These are phyloP conservation scores for Gillenia trifoliata DNA, from an alignment of 306 rosid species.

Conservation along the genomic window DNA sequence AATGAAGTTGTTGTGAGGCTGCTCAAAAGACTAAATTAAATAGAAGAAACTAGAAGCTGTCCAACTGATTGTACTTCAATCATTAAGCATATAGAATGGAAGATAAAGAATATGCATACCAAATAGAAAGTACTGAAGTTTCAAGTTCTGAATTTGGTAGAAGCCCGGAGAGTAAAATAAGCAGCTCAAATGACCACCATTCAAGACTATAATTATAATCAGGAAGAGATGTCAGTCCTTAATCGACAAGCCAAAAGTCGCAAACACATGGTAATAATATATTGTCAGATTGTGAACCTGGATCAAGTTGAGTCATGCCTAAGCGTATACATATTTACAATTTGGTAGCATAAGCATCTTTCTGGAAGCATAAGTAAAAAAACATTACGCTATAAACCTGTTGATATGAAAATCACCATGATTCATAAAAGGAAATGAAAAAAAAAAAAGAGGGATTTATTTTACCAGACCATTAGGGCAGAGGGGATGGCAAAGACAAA, in stretches of 20 bases:
- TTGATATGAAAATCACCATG: neutral
- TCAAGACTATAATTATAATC: constrained; percentile 39
- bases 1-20: constrained; percentile 47
- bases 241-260: no score
- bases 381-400: no score
- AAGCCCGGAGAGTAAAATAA: constrained; percentile 50
- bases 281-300: neutral
- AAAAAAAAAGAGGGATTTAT: neutral
- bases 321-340: no score
- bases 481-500: constrained; percentile 48
- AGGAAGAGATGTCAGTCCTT: no score
- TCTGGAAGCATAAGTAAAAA: no score
- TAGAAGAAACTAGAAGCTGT: no score
- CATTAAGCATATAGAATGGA: neutral
- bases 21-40: constrained; percentile 3
- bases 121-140: constrained; percentile 58
- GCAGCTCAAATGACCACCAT: constrained; percentile 68
- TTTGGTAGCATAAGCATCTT: no score
- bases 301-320: no score
- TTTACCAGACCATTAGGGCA: constrained; percentile 66
- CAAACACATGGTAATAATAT: neutral
- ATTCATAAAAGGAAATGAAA: no score
- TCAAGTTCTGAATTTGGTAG: constrained; percentile 52
- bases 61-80: no score
- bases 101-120: constrained; percentile 29